Percentiles rank a stretch among this genome's conserved stretches.
phyloP scores from a whole-genome alignment of 345 rosid genomes.

The Hirschfeldia incana region DNA sequence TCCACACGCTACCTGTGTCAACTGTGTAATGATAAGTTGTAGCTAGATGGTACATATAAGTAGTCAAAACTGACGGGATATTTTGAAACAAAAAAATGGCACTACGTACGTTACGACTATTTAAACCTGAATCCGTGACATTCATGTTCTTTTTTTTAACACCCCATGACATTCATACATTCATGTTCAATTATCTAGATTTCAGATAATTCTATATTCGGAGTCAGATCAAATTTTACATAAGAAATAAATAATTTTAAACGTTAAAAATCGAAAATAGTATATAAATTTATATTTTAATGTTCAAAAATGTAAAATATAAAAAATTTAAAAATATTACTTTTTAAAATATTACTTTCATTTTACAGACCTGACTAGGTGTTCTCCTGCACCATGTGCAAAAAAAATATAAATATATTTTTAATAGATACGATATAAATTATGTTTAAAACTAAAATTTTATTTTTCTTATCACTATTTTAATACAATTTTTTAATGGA shows the following conservation, averaged over 20 bases:
- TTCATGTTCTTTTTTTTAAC: not conserved
- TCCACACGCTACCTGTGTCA: not conserved
- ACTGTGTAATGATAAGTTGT: not conserved
- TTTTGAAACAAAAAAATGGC: not conserved
- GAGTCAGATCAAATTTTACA: not conserved
- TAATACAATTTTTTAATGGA: too few relatives aligned
- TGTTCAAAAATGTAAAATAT: not conserved
- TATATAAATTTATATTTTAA: not conserved
- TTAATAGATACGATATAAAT: too few relatives aligned
- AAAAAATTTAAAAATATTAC: too few relatives aligned
- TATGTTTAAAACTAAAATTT: too few relatives aligned
- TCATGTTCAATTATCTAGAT: not conserved
- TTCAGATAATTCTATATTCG: not conserved
- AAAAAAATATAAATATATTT: too few relatives aligned
- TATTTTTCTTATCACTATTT: too few relatives aligned
- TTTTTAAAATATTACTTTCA: not conserved
- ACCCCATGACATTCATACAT: not conserved
- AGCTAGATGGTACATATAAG: not conserved
- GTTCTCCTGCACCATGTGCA: too few relatives aligned
- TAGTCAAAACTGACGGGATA: not conserved
- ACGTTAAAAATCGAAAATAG: not conserved
- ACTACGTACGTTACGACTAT: not conserved
- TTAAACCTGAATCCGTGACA: not conserved
- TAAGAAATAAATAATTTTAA: not conserved
- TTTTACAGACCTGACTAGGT: not conserved